Percentiles rank a stretch among this genome's conserved stretches.
phyloP scores from a whole-genome alignment of 805 yeast species.

The Yamadazyma phyllophila region DNA sequence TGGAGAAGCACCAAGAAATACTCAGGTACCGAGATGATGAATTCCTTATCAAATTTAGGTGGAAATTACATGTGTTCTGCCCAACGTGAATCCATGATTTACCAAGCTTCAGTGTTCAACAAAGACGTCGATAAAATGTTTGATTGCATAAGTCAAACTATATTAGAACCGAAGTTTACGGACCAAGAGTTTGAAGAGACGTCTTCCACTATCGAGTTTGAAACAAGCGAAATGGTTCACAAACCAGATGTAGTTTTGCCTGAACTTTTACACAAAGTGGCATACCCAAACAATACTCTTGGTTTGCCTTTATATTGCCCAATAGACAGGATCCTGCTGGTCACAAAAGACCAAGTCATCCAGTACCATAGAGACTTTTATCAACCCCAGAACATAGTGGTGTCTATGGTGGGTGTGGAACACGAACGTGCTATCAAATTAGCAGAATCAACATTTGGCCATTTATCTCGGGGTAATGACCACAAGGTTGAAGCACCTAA shows the following conservation, averaged over 20 bases:
- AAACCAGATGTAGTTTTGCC: constrained; percentile 86
- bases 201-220: constrained; percentile 70
- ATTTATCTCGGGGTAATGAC: constrained; percentile 5
- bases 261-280: constrained; percentile 84
- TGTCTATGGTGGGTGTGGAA: constrained; percentile 84
- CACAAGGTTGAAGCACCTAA: constrained; percentile 14
- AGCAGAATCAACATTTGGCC: constrained; percentile 60
- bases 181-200: constrained; percentile 74
- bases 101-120: constrained; percentile 93
- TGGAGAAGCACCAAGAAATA: constrained; percentile 65
- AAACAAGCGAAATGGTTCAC: constrained; percentile 74
- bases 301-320: constrained; percentile 90
- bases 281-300: constrained; percentile 67
- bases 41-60: constrained; percentile 73
- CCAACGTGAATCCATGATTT: constrained; percentile 86
- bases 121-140: constrained; percentile 79
- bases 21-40: constrained; percentile 68
- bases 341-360: constrained; percentile 52
- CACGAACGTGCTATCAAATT: constrained; percentile 66
- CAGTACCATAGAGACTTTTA: constrained; percentile 65
- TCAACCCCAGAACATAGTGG: constrained; percentile 77
- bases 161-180: constrained; percentile 64
- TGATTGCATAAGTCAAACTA: constrained; percentile 71
- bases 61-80: constrained; percentile 94
- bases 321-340: constrained; percentile 55